These are phyloP conservation scores for Nothomitra cinnamomea DNA, from an alignment of 2,329 filamentous ascomycete genomes.

Conservation along the genomic window DNA sequence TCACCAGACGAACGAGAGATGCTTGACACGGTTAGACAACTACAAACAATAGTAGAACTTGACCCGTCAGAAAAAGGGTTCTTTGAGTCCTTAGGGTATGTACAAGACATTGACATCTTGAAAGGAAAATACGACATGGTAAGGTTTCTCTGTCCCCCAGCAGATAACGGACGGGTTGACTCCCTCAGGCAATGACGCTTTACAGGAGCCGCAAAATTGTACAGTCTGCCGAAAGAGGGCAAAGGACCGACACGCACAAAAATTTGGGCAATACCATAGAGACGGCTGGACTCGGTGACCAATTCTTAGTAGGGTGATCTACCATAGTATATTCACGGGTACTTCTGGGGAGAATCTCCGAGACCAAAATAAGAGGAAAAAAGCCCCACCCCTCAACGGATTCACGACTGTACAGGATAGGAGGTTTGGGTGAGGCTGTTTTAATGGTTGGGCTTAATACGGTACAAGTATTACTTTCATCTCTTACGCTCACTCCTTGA, in stretches of 20 bases:
- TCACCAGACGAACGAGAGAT: constrained; percentile 1
- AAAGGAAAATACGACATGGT: neutral
- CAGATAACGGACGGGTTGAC: neutral
- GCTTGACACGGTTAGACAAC: neutral
- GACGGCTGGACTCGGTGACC: neutral
- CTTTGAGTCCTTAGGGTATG: neutral
- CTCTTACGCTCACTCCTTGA: neutral
- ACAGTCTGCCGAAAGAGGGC: neutral
- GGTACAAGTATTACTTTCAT: neutral
- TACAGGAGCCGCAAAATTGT: neutral
- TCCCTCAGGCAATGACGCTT: neutral
- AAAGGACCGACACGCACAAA: neutral
- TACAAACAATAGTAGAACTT: neutral
- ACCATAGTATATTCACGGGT: constrained; percentile 1
- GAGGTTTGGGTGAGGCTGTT: too few species aligned
- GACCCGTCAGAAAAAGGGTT: neutral
- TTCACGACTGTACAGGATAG: neutral
- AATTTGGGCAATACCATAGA: neutral
- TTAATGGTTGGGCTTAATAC: neutral
- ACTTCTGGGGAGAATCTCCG: neutral
- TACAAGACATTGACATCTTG: neutral
- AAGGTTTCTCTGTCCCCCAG: neutral
- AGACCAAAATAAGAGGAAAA: neutral
- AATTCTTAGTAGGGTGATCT: neutral
- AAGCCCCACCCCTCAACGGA: neutral